phyloP scores from a whole-genome alignment of 495 filamentous ascomycete species.

The Annulohypoxylon maeteangense region DNA sequence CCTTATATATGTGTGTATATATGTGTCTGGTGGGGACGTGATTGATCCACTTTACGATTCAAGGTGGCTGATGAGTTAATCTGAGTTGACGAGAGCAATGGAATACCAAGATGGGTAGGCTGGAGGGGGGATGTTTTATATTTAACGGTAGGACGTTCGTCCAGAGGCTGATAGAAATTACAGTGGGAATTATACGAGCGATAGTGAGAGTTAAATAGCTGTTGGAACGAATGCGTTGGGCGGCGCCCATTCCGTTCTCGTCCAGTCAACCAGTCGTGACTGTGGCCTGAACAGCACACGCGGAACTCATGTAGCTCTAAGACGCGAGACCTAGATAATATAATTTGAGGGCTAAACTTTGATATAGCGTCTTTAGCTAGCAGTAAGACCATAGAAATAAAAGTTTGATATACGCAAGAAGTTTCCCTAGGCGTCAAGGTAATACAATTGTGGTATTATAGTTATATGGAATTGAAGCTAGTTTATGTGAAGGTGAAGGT shows the following conservation, averaged over 20 bases:
- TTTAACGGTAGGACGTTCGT: not conserved
- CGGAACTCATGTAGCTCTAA: not conserved
- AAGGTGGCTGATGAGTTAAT: not conserved
- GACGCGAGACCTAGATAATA: not conserved
- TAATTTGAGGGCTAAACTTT: not conserved
- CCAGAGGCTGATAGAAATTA: not conserved
- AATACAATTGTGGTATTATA: not conserved
- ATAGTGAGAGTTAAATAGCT: not conserved
- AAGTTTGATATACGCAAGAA: not conserved
- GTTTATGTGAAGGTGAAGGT: not conserved
- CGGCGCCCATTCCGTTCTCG: slow-evolving; percentile 12
- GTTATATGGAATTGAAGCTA: not conserved
- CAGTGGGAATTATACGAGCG: not conserved
- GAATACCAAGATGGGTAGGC: not conserved
- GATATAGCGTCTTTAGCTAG: not conserved
- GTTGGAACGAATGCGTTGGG: not conserved
- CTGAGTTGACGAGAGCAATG: not conserved
- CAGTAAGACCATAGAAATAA: not conserved
- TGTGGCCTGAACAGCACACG: not conserved
- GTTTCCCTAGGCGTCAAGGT: not conserved
- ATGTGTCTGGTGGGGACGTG: not conserved
- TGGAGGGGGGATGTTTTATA: not conserved
- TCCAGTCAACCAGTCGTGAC: not conserved
- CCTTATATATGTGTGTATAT: not conserved
- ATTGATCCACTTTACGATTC: not conserved